A percentile compares a stretch with the other conserved stretches of the same genome.
These are phyloP conservation scores for Nicotiana tabacum DNA, from an alignment of 257 asterid genomes.

Conservation along the genomic window DNA sequence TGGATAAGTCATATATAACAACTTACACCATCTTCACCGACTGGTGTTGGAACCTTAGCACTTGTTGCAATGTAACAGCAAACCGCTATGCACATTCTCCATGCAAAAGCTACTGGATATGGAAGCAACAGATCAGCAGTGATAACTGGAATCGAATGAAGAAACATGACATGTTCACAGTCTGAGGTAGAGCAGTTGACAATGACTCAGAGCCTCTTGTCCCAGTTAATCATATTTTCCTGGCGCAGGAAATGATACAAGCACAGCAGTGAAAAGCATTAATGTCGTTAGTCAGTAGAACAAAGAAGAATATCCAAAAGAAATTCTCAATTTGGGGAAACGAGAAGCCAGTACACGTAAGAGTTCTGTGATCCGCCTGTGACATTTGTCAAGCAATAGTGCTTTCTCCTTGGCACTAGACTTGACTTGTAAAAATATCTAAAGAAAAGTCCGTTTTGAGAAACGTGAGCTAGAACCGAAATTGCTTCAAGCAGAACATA, in stretches of 20 bases:
- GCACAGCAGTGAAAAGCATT: neutral
- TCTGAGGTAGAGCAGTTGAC: neutral
- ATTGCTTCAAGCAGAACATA: neutral
- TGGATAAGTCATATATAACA: neutral
- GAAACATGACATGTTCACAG: too few relatives aligned
- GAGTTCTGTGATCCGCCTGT: neutral
- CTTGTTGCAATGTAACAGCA: neutral
- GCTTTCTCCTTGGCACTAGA: neutral
- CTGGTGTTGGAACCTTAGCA: neutral
- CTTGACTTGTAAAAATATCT: neutral
- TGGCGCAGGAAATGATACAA: neutral
- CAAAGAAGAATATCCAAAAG: slow-evolving; percentile 1
- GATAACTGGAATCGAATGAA: too few relatives aligned
- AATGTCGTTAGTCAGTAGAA: neutral
- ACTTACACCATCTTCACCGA: neutral
- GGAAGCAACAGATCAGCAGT: neutral
- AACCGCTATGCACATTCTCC: neutral
- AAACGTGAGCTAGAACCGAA: neutral
- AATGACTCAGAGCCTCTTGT: neutral
- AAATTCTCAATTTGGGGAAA: neutral
- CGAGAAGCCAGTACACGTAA: neutral
- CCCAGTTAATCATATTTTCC: neutral
- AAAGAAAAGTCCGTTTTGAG: neutral
- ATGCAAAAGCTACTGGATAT: neutral
- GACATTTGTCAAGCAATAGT: neutral